Percentiles rank a stretch among this genome's conserved stretches.
phyloP scores from a whole-genome alignment of 495 filamentous ascomycete species.

The Aspergillus kassunensis region DNA sequence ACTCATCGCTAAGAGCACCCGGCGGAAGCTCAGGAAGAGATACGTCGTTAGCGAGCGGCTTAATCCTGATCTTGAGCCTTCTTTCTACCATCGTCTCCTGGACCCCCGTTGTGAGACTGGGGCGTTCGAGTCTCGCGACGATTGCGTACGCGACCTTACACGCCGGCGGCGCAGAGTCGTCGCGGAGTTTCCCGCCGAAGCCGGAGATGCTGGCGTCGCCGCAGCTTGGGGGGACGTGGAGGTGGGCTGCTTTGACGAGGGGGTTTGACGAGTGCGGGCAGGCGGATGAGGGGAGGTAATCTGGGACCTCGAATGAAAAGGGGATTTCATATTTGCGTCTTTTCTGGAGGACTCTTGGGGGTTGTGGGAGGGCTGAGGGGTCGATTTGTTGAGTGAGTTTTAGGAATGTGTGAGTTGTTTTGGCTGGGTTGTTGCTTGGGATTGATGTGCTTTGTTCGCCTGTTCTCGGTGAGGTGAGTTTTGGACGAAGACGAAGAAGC shows the following conservation, averaged over 20 bases:
- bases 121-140: constrained; percentile 45
- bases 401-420: constrained; percentile 44
- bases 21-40: constrained; percentile 55
- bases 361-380: constrained; percentile 56
- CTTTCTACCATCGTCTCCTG: constrained; percentile 21
- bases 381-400: constrained; percentile 62
- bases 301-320: constrained; percentile 71
- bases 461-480: constrained; percentile 1
- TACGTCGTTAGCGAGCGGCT: constrained; percentile 59
- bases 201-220: constrained; percentile 44
- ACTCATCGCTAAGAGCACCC: constrained; percentile 48
- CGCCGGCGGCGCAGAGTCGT: constrained; percentile 70
- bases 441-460: constrained; percentile 14
- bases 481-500: not conserved
- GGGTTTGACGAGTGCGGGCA: constrained; percentile 41
- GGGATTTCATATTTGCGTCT: constrained; percentile 57
- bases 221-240: constrained; percentile 64
- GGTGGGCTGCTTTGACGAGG: constrained; percentile 58
- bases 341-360: constrained; percentile 53
- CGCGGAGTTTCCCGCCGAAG: constrained; percentile 36
- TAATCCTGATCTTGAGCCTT: constrained; percentile 52
- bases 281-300: constrained; percentile 53
- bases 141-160: constrained; percentile 59
- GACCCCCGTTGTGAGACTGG: constrained; percentile 49
- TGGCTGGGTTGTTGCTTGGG: constrained; percentile 4